Evolutionary conservation across 208 protist genomes (phyloP), one percentile per base, ranked within the genome.

Genomic region (Angomonas deanei): DNA sequence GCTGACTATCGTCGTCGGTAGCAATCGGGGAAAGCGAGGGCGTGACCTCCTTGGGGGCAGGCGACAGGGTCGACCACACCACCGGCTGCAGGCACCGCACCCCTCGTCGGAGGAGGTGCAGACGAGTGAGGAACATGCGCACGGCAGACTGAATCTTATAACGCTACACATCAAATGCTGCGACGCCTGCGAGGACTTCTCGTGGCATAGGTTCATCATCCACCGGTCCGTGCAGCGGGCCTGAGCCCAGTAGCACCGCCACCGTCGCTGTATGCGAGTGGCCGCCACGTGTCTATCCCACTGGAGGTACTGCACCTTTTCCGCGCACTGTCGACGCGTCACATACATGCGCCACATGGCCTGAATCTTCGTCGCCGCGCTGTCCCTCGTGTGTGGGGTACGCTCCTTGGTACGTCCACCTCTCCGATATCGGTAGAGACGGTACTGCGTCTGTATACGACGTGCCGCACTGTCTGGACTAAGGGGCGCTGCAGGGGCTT

Each of bases 101-200:
- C 42, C 42, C 42, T n/a, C 23, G 42, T 23, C 19, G 42, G 5
- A 10, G n/a, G 34, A 34, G 58, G 26, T 15, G 38, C 38, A 48
- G 49, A 2, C 79, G 78, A 3, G 31, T 48, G 26, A 84, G 74
- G 74, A 80, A 80, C 81, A 88, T 85, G 50, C 87, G 83, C 19
- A 65, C 78, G 33, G 62, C 70, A 15, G 79, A 64, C 61, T 89
- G 80, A 15, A 84, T 76, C 1, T 68, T 0, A 72, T 50, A 0
- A 66, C 78, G 21, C 77, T 72, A 24, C 67, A 38, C 2, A 50
- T 49, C 0, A 48, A 49, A 8, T 34, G 42, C 36, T 78, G 66
- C 23, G 54, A 13, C 6, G 32, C 11, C 60, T 84, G 76, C 36
- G 47, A 30, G 2, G 15, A 11, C 10, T 26, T 13, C 34, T 48